These are phyloP conservation scores for Nitzschia inconspicua DNA, from an alignment of 108 stramenopile species.

Conservation along the genomic window DNA sequence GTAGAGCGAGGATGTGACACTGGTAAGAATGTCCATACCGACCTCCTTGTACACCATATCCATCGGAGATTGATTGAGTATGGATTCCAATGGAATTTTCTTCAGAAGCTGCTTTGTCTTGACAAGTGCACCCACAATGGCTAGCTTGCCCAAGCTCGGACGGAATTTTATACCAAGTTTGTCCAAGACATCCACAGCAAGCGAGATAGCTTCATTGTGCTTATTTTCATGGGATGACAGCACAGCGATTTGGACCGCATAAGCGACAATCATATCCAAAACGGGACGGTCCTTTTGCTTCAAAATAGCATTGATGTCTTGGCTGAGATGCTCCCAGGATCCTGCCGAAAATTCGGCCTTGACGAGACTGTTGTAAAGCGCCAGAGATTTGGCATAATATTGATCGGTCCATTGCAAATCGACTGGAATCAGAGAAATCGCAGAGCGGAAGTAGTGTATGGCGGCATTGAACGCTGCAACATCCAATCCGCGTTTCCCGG, in stretches of 20 bases:
- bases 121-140: conserved; percentile 5
- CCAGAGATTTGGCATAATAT: conserved; percentile 1
- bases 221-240: conserved; percentile 1
- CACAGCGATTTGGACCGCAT: background rate
- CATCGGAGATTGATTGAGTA: background rate
- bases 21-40: conserved; percentile 5
- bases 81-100: conserved; percentile 7
- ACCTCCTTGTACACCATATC: background rate
- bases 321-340: background rate
- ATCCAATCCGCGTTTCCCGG: conserved; percentile 14
- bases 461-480: conserved; percentile 19
- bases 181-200: conserved; percentile 6
- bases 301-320: background rate
- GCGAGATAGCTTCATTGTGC: conserved; percentile 1
- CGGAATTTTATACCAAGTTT: conserved; percentile 6
- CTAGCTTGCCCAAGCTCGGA: background rate
- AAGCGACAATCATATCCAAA: conserved; percentile 2
- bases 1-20: conserved; percentile 2
- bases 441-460: background rate
- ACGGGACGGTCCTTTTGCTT: background rate
- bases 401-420: background rate
- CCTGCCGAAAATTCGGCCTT: conserved; percentile 23
- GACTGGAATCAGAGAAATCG: conserved; percentile 1
- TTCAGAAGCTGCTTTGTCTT: conserved; percentile 15
- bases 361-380: background rate